These are phyloP conservation scores for Suillus subaureus DNA, from an alignment of 768 basidiomycete species.

Conservation along the genomic window DNA sequence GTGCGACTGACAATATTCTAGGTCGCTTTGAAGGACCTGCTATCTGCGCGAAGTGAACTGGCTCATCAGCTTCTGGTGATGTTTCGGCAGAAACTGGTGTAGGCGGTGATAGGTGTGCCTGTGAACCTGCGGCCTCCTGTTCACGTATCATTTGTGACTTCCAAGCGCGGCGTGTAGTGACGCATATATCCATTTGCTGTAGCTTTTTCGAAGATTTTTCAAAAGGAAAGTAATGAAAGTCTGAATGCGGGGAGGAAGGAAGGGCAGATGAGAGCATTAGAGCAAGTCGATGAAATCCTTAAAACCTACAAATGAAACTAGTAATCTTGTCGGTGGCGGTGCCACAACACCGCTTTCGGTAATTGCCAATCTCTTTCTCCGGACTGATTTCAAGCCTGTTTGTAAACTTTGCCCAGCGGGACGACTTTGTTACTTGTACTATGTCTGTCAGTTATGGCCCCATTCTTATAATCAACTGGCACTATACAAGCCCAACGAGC, in stretches of 20 bases:
- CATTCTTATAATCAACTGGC: neutral
- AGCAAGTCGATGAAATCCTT: slow-evolving; percentile 7
- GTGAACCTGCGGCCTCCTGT: slow-evolving; percentile 9
- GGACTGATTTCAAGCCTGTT: neutral
- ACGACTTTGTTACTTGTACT: neutral
- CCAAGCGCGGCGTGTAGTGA: slow-evolving; percentile 34
- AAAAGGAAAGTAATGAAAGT: neutral
- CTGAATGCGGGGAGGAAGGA: neutral
- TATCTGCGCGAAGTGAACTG: slow-evolving; percentile 17
- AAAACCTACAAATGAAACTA: slow-evolving; percentile 5
- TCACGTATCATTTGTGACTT: slow-evolving; percentile 22
- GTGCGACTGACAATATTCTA: neutral
- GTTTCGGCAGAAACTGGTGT: slow-evolving; percentile 16
- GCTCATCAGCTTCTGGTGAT: slow-evolving; percentile 27
- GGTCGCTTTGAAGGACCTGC: slow-evolving; percentile 8
- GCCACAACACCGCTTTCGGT: slow-evolving; percentile 4
- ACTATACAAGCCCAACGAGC: neutral
- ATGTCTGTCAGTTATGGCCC: neutral
- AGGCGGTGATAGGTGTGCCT: neutral
- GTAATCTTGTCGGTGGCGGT: slow-evolving; percentile 4
- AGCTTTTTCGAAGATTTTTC: neutral
- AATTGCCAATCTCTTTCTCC: neutral
- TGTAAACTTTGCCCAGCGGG: neutral
- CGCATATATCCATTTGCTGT: slow-evolving; percentile 20
- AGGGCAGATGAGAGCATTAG: slow-evolving; percentile 7